Percentiles rank a stretch among this genome's conserved stretches.
Conservation (phyloP, 257 asterid genomes). For the Gentiana macrophylla region DNA sequence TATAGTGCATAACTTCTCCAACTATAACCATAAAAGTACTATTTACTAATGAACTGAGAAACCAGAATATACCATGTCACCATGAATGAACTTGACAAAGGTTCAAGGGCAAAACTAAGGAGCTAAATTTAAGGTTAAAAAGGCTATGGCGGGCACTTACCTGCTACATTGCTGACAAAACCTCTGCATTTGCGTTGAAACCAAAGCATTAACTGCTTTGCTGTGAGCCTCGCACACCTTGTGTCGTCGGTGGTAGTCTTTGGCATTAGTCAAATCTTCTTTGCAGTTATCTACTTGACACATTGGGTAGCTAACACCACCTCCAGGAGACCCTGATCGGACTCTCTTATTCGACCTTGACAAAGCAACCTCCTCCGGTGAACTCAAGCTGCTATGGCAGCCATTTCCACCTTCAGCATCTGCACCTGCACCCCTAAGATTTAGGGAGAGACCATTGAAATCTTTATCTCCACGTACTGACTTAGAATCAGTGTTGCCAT, state of each 20-base stretch:
- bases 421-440: slow-evolving; percentile 36
- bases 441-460: slow-evolving; percentile 28
- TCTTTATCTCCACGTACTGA: slow-evolving; percentile 12
- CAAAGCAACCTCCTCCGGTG: slow-evolving; percentile 27
- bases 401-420: not conserved
- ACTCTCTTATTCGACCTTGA: slow-evolving; percentile 60
- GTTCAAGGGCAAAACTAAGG: not conserved
- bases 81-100: too few species aligned
- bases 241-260: slow-evolving; percentile 89
- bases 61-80: too few species aligned
- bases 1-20: slow-evolving; percentile 6
- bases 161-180: slow-evolving; percentile 57
- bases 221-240: slow-evolving; percentile 91
- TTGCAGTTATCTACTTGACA: slow-evolving; percentile 85
- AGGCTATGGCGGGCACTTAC: slow-evolving; percentile 7
- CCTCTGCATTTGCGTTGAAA: slow-evolving; percentile 51
- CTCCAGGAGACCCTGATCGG: slow-evolving; percentile 68
- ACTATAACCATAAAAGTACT: too few species aligned
- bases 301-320: slow-evolving; percentile 34
- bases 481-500: slow-evolving; percentile 15
- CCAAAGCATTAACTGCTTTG: slow-evolving; percentile 57
- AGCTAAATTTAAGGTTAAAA: not conserved
- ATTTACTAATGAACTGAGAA: too few species aligned
- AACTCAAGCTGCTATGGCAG: slow-evolving; percentile 10
- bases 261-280: slow-evolving; percentile 57